Percentiles rank a stretch among this genome's conserved stretches.
Evolutionary conservation across 352 stramenopile genomes (phyloP).

Genomic region (Halophytophthora batemanensis): DNA sequence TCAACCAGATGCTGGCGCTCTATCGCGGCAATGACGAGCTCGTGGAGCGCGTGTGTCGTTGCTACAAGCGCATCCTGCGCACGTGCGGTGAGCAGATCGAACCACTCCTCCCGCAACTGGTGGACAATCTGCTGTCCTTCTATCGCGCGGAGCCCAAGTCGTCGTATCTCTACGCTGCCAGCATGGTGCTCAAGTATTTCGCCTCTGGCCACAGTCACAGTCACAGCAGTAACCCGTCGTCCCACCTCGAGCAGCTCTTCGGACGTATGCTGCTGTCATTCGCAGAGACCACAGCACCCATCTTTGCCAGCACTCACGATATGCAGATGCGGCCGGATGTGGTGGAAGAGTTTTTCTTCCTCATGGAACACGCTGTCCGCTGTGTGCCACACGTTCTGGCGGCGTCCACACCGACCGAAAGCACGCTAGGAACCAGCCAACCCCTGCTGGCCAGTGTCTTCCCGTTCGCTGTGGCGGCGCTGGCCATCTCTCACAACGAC

Average conservation of each 20-base stretch:
- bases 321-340: constrained; percentile 89
- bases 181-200: constrained; percentile 85
- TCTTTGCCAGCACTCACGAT: constrained; percentile 62
- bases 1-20: constrained; percentile 78
- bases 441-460: constrained; percentile 80
- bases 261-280: constrained; percentile 60
- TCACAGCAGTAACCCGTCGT: constrained; percentile 11
- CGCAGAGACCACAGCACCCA: constrained; percentile 73
- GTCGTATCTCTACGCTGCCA: constrained; percentile 80
- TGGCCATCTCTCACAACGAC: constrained; percentile 92
- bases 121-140: constrained; percentile 74
- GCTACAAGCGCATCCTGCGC: constrained; percentile 87
- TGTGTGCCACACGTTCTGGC: constrained; percentile 80
- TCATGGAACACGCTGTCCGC: constrained; percentile 89
- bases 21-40: constrained; percentile 74
- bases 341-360: constrained; percentile 96
- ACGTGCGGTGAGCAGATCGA: constrained; percentile 56
- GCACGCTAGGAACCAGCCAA: constrained; percentile 1
- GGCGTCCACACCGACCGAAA: constrained; percentile 21
- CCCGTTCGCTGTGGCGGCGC: constrained; percentile 79
- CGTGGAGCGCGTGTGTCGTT: constrained; percentile 80
- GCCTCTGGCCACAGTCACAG: constrained; percentile 20
- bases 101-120: constrained; percentile 65
- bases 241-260: constrained; percentile 45
- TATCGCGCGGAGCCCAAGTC: constrained; percentile 81